phyloP scores from a whole-genome alignment of 73 alveolate species.

The Tetrahymena thermophila region DNA sequence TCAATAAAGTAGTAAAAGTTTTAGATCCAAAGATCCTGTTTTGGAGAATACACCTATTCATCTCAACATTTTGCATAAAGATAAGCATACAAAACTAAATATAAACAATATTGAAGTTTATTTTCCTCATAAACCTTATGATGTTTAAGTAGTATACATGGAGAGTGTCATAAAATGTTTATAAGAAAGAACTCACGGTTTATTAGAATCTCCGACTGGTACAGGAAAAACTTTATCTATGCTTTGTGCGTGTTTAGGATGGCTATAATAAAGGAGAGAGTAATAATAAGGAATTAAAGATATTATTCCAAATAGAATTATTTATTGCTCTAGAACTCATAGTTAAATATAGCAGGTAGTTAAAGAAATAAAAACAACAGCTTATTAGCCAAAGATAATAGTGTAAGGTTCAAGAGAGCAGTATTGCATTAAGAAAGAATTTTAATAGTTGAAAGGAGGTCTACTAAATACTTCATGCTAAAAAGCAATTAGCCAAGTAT shows the following conservation, averaged over 20 bases:
- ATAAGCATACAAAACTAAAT: not conserved
- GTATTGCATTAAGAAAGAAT: slow-evolving; percentile 61
- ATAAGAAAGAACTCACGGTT: not conserved
- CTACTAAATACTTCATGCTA: slow-evolving; percentile 13
- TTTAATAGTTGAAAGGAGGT: slow-evolving; percentile 23
- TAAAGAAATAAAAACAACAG: slow-evolving; percentile 67
- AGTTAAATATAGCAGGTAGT: slow-evolving; percentile 67
- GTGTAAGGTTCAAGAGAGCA: slow-evolving; percentile 73
- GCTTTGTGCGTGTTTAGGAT: slow-evolving; percentile 72
- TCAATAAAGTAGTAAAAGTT: not conserved
- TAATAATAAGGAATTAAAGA: slow-evolving; percentile 21
- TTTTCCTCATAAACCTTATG: not conserved
- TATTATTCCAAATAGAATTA: slow-evolving; percentile 48
- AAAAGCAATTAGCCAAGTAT: slow-evolving; percentile 2
- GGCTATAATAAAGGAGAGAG: slow-evolving; percentile 19
- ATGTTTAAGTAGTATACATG: not conserved
- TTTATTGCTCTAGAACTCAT: slow-evolving; percentile 81
- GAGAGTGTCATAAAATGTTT: not conserved
- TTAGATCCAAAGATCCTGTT: not conserved
- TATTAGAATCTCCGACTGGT: slow-evolving; percentile 93
- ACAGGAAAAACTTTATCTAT: slow-evolving; percentile 94
- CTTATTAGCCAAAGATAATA: slow-evolving; percentile 58
- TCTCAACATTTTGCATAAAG: not conserved
- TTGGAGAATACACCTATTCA: not conserved
- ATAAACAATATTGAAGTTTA: not conserved